phyloP scores from a whole-genome alignment of 2,329 filamentous ascomycete genomes.

The Ophiosphaerella korrae region DNA sequence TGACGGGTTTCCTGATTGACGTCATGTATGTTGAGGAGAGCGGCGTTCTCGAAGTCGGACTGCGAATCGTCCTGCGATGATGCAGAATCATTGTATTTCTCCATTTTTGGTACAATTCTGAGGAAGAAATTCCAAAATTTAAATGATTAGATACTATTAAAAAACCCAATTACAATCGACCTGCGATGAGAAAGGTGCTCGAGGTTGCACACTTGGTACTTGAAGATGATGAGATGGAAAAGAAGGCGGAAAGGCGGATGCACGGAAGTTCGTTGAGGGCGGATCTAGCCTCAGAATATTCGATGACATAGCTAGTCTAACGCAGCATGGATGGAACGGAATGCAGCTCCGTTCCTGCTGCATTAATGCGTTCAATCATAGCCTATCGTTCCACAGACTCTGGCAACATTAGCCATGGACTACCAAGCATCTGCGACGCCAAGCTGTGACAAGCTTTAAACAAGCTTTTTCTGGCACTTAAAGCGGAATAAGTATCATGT shows the following conservation, averaged over 20 bases:
- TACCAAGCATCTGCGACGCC: slow-evolving; percentile 15
- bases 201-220: background rate
- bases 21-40: slow-evolving; percentile 33
- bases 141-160: background rate
- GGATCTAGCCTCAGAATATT: background rate
- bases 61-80: slow-evolving; percentile 10
- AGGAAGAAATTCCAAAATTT: too few relatives aligned
- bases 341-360: background rate
- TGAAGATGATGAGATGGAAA: slow-evolving; percentile 3
- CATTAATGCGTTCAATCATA: slow-evolving; percentile 4
- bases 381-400: slow-evolving; percentile 7
- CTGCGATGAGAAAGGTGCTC: slow-evolving; percentile 20
- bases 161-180: slow-evolving; percentile 14
- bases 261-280: slow-evolving; percentile 4
- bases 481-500: slow-evolving; percentile 15
- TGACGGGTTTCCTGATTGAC: slow-evolving; percentile 26
- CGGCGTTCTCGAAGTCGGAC: slow-evolving; percentile 33
- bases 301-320: slow-evolving; percentile 4
- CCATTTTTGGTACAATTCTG: slow-evolving; percentile 17
- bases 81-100: slow-evolving; percentile 30
- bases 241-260: slow-evolving; percentile 1
- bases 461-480: slow-evolving; percentile 32
- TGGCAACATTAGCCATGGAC: slow-evolving; percentile 28
- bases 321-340: slow-evolving; percentile 10
- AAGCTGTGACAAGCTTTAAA: slow-evolving; percentile 29